Conservation (phyloP, 2,329 filamentous ascomycete genomes). For the Neospermospora avenae region DNA sequence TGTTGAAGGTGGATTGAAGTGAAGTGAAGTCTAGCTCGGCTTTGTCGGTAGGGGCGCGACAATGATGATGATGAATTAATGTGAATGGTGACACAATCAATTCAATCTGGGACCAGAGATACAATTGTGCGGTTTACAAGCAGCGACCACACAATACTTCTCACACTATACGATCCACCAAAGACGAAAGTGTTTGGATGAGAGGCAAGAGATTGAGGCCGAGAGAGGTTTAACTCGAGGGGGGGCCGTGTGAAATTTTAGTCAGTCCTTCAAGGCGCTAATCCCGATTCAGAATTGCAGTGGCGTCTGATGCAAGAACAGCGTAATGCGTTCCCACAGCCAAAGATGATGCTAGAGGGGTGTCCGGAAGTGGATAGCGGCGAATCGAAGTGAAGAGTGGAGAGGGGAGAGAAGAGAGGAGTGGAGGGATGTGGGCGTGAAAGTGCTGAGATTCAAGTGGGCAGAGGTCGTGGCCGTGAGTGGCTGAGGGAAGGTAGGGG, state of each 20-base stretch:
- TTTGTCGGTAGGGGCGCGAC: too few relatives aligned
- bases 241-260: conserved; percentile 19
- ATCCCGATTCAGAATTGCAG: conserved; percentile 13
- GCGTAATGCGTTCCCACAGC: conserved; percentile 18
- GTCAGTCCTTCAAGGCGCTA: conserved; percentile 16
- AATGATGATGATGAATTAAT: not conserved
- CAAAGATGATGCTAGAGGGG: not conserved
- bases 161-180: conserved; percentile 8
- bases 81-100: conserved; percentile 1
- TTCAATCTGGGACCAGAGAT: not conserved
- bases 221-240: conserved; percentile 25
- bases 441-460: not conserved
- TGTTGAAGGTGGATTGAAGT: too few relatives aligned
- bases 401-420: not conserved
- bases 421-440: not conserved
- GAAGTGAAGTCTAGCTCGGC: not conserved
- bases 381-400: not conserved
- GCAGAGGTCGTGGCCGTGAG: not conserved
- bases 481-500: not conserved
- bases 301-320: conserved; percentile 21
- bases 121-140: not conserved
- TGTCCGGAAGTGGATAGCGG: conserved; percentile 16
- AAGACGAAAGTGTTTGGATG: conserved; percentile 14
- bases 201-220: conserved; percentile 17
- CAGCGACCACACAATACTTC: not conserved